Base-by-base conservation (phyloP, 1,284 basidiomycete genomes). In the Cystobasidiaceae sp. region DNA sequence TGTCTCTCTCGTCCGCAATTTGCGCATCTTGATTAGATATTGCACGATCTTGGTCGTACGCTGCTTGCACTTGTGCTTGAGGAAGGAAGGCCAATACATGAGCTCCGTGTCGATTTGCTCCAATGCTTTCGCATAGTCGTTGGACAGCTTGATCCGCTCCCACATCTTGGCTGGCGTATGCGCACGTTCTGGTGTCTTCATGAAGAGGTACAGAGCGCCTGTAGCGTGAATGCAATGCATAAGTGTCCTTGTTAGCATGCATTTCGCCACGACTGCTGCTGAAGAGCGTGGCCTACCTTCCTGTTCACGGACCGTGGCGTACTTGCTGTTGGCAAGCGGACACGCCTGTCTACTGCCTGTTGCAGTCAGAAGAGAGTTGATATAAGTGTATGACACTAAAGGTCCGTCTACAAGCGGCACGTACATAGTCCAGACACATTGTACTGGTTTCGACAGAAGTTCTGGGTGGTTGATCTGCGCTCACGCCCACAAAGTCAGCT, bases 51-150 rank as follows among this genome's bases (percentile, higher is more conserved):
- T 98, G 17, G 96, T 99, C 39, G 97, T 83, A 55, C 96, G 85
- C 79, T 99, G 96, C 81, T 98, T 99, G 82, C 94, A 97, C 80
- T 97, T 97, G 81, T 98, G 96, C 66, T 92, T 89, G 61, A 87
- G 86, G 77, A 96, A 98, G 73, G 93, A 94, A 9, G 93, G 93
- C 96, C 96, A 98, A 78, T 97, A 93, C 48, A 93, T 84, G 70
- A 98, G 83, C 75, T 97, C 91, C 69, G 84, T 85, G 81, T 98
- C 96, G 73, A 97, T 93, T 90, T 96, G 93, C 76, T 94, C 90
- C 52, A 99, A 80, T 2, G 96, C 93, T 77, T 90, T 92, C 43
- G 88, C 82, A 79, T 98, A 98, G 79, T 93, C 94, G 75, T 88
- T 92, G 19, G 90, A 93, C 13, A 98, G 83, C 74, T 87, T 88